phyloP scores from a whole-genome alignment of 768 basidiomycete species.

The Pleurotus cornucopiae region DNA sequence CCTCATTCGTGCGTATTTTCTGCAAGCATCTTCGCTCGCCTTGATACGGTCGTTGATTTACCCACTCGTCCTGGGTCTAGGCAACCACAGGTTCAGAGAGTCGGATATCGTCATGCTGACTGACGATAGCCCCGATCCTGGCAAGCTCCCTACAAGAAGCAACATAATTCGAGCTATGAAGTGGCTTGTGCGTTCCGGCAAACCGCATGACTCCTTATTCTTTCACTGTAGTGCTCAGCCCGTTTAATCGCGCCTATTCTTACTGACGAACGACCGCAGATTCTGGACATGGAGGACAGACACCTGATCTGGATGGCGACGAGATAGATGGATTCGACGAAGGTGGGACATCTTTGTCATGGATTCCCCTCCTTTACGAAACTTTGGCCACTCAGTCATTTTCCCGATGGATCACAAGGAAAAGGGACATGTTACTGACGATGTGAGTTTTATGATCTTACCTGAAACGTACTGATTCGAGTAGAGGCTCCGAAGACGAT shows the following conservation, averaged over 20 bases:
- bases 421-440: slow-evolving; percentile 73
- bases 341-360: slow-evolving; percentile 31
- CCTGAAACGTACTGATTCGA: background rate
- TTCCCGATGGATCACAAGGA: slow-evolving; percentile 85
- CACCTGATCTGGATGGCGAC: slow-evolving; percentile 71
- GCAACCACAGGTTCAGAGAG: slow-evolving; percentile 42
- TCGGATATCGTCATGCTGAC: slow-evolving; percentile 43
- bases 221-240: slow-evolving; percentile 54
- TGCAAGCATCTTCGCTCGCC: too few relatives aligned
- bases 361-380: background rate
- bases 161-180: slow-evolving; percentile 48
- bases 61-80: background rate
- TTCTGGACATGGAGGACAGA: slow-evolving; percentile 96
- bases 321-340: slow-evolving; percentile 81
- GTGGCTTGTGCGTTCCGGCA: slow-evolving; percentile 66
- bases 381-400: slow-evolving; percentile 47
- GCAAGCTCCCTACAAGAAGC: slow-evolving; percentile 31
- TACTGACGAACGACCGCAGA: slow-evolving; percentile 33
- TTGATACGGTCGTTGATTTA: background rate
- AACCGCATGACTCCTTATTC: slow-evolving; percentile 68
- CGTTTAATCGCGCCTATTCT: background rate
- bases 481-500: slow-evolving; percentile 30
- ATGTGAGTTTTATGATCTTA: slow-evolving; percentile 28
- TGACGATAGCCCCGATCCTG: background rate
- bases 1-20: slow-evolving; percentile 32